Evolutionary conservation across 2,329 filamentous ascomycete genomes (phyloP).

Genomic region (Corynespora cassiicola): DNA sequence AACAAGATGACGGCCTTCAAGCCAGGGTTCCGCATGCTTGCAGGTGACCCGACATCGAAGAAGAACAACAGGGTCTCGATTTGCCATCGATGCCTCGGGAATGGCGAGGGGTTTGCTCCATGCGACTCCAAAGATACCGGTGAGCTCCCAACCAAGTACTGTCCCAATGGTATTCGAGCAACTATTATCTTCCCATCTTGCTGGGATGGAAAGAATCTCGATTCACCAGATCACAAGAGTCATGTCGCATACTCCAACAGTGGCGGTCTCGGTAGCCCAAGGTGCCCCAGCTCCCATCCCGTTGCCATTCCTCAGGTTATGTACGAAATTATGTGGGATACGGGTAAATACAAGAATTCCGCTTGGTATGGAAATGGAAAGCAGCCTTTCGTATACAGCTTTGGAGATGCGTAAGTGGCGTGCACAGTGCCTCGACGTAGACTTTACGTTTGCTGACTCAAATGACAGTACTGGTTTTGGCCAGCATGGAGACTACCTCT

Average conservation of each 20-base stretch:
- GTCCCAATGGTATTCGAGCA: slow-evolving; percentile 74
- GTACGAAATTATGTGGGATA: slow-evolving; percentile 57
- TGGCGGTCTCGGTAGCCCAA: slow-evolving; percentile 49
- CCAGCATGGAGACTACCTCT: slow-evolving; percentile 32
- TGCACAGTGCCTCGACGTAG: no score
- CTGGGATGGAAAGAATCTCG: slow-evolving; percentile 67
- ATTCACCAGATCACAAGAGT: slow-evolving; percentile 62
- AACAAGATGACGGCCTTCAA: slow-evolving; percentile 70
- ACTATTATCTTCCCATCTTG: slow-evolving; percentile 77
- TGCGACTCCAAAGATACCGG: slow-evolving; percentile 32
- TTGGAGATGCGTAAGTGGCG: slow-evolving; percentile 29
- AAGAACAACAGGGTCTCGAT: slow-evolving; percentile 31
- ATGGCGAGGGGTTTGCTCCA: slow-evolving; percentile 30
- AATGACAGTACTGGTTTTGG: slow-evolving; percentile 19
- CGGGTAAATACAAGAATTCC: slow-evolving; percentile 27
- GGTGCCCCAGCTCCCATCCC: slow-evolving; percentile 51
- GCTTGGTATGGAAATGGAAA: slow-evolving; percentile 29
- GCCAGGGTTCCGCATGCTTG: slow-evolving; percentile 72
- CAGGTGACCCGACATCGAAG: slow-evolving; percentile 60
- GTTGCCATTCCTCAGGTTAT: slow-evolving; percentile 55
- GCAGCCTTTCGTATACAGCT: slow-evolving; percentile 36
- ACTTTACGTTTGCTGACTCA: no score
- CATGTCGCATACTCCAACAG: slow-evolving; percentile 69
- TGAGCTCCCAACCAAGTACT: slow-evolving; percentile 69
- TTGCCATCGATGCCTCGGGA: slow-evolving; percentile 34